Percentiles rank a stretch among this genome's conserved stretches.
phyloP scores from a whole-genome alignment of 2,329 filamentous ascomycete species.

The Clonostachys chloroleuca region DNA sequence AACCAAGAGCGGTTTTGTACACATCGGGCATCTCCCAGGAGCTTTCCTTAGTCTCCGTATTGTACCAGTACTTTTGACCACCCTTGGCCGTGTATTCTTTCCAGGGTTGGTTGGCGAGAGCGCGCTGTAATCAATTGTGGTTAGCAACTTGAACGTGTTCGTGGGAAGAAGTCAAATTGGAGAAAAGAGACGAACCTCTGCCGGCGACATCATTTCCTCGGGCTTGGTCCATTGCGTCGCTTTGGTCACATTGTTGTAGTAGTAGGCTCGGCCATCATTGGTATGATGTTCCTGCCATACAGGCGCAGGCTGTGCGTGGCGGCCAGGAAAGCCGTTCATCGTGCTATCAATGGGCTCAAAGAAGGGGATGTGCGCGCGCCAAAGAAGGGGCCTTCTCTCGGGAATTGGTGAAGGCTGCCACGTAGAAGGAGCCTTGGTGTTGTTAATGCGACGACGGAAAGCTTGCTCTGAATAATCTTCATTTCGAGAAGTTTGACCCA shows the following conservation, averaged over 20 bases:
- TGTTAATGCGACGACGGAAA: no score
- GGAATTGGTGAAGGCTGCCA: no score
- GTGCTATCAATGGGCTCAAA: constrained; percentile 5
- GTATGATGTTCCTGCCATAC: constrained; percentile 80
- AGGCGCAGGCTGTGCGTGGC: constrained; percentile 43
- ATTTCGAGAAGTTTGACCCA: no score
- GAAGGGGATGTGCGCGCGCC: no score
- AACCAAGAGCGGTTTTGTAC: constrained; percentile 71
- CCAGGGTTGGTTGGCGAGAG: constrained; percentile 80
- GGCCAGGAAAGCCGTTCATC: constrained; percentile 56
- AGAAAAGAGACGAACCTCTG: constrained; percentile 57
- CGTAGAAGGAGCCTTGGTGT: no score
- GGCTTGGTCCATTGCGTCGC: constrained; percentile 94
- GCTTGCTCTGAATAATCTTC: no score
- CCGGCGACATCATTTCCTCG: constrained; percentile 76
- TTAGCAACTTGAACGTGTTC: neutral
- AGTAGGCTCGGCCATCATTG: constrained; percentile 81
- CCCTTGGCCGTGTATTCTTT: constrained; percentile 86
- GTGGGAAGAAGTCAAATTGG: neutral
- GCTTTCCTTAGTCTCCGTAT: constrained; percentile 86
- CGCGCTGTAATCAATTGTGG: constrained; percentile 50
- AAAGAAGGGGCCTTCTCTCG: no score
- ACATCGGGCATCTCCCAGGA: constrained; percentile 90
- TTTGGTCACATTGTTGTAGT: constrained; percentile 83
- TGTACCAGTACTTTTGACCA: constrained; percentile 92